Percentiles rank a stretch among this genome's conserved stretches.
These are phyloP conservation scores for Thelephora ganbajun DNA, from an alignment of 768 basidiomycete species.

Conservation along the genomic window DNA sequence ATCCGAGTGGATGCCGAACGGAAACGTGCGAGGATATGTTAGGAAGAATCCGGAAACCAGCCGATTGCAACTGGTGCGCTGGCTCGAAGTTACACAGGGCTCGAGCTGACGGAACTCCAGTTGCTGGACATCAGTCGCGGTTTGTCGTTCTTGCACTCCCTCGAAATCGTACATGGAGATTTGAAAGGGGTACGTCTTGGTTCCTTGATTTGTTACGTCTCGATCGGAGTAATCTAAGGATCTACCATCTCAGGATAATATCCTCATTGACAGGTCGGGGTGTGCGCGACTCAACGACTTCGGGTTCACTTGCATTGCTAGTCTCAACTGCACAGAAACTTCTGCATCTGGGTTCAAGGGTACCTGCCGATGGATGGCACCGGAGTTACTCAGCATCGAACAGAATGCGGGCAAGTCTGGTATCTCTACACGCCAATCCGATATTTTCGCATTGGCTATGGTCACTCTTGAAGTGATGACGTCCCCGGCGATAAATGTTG, in stretches of 20 bases:
- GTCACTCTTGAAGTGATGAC: constrained; percentile 9
- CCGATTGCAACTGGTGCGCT: too few relatives aligned
- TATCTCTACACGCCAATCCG: neutral
- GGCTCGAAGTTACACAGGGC: too few relatives aligned
- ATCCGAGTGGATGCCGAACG: too few relatives aligned
- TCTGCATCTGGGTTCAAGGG: neutral
- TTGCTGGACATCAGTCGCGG: too few relatives aligned
- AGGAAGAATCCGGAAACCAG: too few relatives aligned
- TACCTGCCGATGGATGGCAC: constrained; percentile 8
- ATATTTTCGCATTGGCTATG: constrained; percentile 10
- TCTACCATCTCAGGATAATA: neutral
- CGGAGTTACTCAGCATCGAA: constrained; percentile 6
- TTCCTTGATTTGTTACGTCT: too few relatives aligned
- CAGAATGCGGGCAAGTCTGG: neutral
- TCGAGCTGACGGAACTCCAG: too few relatives aligned
- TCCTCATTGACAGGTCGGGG: neutral
- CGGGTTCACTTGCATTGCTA: neutral
- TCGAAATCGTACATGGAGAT: too few relatives aligned
- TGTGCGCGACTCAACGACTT: neutral
- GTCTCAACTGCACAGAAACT: neutral
- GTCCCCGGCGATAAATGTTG: neutral
- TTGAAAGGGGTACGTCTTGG: too few relatives aligned
- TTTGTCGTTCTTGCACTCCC: too few relatives aligned
- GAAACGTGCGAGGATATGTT: too few relatives aligned
- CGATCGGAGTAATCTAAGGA: too few relatives aligned